phyloP scores from a whole-genome alignment of 2,329 filamentous ascomycete species.

The Pseudogymnoascus verrucosus region DNA sequence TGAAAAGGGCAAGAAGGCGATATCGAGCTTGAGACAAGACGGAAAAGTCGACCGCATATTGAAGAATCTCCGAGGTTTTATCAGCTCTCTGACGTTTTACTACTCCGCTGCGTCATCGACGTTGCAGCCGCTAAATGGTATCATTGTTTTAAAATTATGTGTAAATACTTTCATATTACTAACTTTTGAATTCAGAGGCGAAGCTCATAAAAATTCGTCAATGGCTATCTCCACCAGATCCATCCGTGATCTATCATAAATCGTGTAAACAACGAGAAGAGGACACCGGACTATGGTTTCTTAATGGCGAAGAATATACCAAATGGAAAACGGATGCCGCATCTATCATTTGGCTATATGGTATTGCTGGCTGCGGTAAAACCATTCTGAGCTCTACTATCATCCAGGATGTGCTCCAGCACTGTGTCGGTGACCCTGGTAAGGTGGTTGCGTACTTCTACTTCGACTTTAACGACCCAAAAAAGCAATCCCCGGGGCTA shows the following conservation, averaged over 20 bases:
- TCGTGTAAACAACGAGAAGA: constrained; percentile 26
- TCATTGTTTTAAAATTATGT: not conserved
- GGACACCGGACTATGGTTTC: constrained; percentile 31
- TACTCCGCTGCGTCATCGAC: constrained; percentile 9
- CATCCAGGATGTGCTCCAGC: not conserved
- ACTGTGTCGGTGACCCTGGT: not conserved
- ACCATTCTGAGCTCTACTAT: constrained; percentile 33
- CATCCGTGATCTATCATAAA: constrained; percentile 28
- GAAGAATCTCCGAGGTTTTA: constrained; percentile 9
- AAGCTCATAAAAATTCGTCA: not conserved
- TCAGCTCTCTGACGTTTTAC: constrained; percentile 10
- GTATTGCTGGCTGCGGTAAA: constrained; percentile 36
- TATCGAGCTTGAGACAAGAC: constrained; percentile 10
- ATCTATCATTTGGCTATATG: constrained; percentile 32
- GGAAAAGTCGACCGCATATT: constrained; percentile 5
- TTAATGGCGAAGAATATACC: constrained; percentile 23
- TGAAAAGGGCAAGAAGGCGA: constrained; percentile 6
- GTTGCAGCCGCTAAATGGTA: constrained; percentile 9
- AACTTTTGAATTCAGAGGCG: not conserved
- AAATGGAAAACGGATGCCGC: constrained; percentile 26
- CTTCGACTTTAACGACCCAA: constrained; percentile 32
- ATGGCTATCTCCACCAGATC: constrained; percentile 31
- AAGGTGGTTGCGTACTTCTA: constrained; percentile 27
- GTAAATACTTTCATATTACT: not conserved
- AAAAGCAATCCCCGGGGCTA: constrained; percentile 29